Evolutionary conservation across 257 asterid species (phyloP), one percentile per base, ranked within the genome.

Genomic region (Solanum tarijense): DNA sequence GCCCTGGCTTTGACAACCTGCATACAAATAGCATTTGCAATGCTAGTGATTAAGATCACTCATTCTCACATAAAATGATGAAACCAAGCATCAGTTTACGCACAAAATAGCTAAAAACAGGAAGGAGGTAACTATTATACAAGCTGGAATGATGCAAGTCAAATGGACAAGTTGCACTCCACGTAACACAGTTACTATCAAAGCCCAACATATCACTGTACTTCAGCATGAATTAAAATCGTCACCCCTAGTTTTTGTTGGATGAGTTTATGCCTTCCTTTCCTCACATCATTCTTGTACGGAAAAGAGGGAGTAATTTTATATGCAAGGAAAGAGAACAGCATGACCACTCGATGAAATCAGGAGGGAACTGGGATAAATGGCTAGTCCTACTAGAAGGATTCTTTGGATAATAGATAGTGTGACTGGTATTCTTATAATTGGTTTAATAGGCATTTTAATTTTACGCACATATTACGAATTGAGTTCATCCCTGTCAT

Each of bases 1-100:
- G 97, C 95, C 90, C 98, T 91, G 75, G 96, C 98, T 91, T 92
- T 92, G 89, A 93, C 78, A 84, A 96, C 91, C 99, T 97, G 95
- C 46, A 21, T 34, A 38, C 34, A 75, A 74, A 74, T 75, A 75
- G 16, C 83, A 36, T 35, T 35, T 36, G 52, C 20, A 74, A 43
- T 74, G 18, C 83, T 36, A 35, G 9, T 36, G 32, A 21, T 74
- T 74, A 36, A 20, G 12, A 73, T 35, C 52, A 36, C 14, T 74
- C 52, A 21, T 11, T 74, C 52, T 36, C 52, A 74, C 52, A 36
- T 11, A 36, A 2, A 74, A 74, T 74, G 52, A 74, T 21, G 29
- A 5, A 36, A 21, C 32, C 52, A 74, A 35, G 52, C 55, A 74
- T 36, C 31, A 3, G 83, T 35, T 36, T 21, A 36, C 5, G 13